phyloP scores from a whole-genome alignment of 2,329 filamentous ascomycete species.

The Grosmannia huntii region DNA sequence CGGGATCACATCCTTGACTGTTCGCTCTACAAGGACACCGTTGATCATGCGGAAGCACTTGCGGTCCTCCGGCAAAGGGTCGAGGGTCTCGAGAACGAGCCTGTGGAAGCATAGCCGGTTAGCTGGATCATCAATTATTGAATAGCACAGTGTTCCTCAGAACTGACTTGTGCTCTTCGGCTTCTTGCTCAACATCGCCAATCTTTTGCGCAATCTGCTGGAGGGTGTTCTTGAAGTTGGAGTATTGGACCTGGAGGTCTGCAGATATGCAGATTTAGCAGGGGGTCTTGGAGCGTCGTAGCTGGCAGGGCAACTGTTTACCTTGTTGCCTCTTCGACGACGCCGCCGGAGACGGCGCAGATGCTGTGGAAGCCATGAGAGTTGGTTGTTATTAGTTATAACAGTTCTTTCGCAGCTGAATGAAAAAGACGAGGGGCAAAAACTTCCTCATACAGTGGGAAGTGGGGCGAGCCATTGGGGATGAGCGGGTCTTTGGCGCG shows the following conservation, averaged over 20 bases:
- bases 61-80: slow-evolving; percentile 68
- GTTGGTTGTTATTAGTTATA: not conserved
- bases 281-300: not conserved
- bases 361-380: slow-evolving; percentile 3
- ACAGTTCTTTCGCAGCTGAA: not conserved
- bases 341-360: slow-evolving; percentile 4
- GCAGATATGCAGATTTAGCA: slow-evolving; percentile 4
- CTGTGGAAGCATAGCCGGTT: slow-evolving; percentile 31
- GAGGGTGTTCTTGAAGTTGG: slow-evolving; percentile 63
- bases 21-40: slow-evolving; percentile 86
- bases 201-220: slow-evolving; percentile 94
- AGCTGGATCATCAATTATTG: not conserved
- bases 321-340: slow-evolving; percentile 65
- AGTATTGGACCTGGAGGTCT: slow-evolving; percentile 74
- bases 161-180: slow-evolving; percentile 92
- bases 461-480: not conserved
- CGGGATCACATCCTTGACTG: slow-evolving; percentile 83
- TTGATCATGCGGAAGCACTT: slow-evolving; percentile 99
- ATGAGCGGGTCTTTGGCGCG: not conserved
- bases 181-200: slow-evolving; percentile 92
- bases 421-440: not conserved
- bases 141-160: not conserved
- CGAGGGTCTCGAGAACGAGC: slow-evolving; percentile 84
- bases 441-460: not conserved
- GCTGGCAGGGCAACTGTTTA: slow-evolving; percentile 19